These are phyloP conservation scores for Adansonia gregorii DNA, from an alignment of 441 rosid species.

Conservation along the genomic window DNA sequence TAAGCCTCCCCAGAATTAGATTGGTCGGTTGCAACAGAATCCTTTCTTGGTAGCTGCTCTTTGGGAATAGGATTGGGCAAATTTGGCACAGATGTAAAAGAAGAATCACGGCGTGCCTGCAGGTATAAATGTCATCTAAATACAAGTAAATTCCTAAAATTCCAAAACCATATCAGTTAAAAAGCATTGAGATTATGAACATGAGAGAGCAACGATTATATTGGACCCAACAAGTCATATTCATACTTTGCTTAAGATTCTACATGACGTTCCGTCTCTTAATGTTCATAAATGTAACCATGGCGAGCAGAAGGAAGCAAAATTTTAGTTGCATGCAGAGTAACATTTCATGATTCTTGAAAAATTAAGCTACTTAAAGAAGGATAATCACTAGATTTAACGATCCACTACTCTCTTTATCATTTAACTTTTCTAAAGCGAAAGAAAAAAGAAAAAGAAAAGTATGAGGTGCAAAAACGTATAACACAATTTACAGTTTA, in stretches of 20 bases:
- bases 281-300: constrained; percentile 17
- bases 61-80: constrained; percentile 64
- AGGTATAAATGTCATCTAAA: constrained; percentile 24
- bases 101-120: constrained; percentile 73
- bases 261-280: background rate
- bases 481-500: constrained; percentile 19
- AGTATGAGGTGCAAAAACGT: background rate
- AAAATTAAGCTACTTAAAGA: background rate
- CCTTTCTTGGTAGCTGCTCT: constrained; percentile 61
- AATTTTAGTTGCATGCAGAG: background rate
- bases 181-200: constrained; percentile 12
- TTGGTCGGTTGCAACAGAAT: constrained; percentile 46
- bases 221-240: background rate
- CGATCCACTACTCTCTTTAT: background rate
- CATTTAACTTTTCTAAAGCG: background rate
- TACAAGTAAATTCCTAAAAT: constrained; percentile 16
- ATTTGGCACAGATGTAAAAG: constrained; percentile 52
- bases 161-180: constrained; percentile 14
- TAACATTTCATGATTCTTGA: constrained; percentile 18
- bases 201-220: constrained; percentile 14
- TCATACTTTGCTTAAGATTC: background rate
- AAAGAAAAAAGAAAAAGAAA: background rate
- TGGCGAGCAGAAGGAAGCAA: constrained; percentile 3
- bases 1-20: constrained; percentile 50
- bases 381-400: background rate